These are phyloP conservation scores for Pythium volutum DNA, from an alignment of 352 stramenopile genomes.

Conservation along the genomic window DNA sequence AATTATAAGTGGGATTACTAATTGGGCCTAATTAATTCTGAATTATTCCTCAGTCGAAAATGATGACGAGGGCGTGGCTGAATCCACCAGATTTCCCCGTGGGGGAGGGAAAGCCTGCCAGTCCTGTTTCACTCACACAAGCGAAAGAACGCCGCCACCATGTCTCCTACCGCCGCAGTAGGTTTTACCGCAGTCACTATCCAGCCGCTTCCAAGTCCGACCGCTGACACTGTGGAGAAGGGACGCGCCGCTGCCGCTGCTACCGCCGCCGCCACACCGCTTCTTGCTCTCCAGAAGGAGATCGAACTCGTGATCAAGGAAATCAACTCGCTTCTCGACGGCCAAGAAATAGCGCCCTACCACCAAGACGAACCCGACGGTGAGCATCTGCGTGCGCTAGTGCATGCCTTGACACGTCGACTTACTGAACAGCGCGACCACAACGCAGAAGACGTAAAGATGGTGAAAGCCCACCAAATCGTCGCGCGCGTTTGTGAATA, in stretches of 20 bases:
- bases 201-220: not conserved
- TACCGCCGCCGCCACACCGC: too few relatives aligned
- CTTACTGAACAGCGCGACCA: not conserved
- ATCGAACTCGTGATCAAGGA: not conserved
- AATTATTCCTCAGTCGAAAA: slow-evolving; percentile 1
- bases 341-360: not conserved
- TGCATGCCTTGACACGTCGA: not conserved
- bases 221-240: not conserved
- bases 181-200: not conserved
- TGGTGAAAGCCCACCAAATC: slow-evolving; percentile 2
- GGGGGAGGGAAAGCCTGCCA: not conserved
- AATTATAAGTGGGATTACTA: not conserved
- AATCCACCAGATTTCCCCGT: not conserved
- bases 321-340: not conserved
- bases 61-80: slow-evolving; percentile 5
- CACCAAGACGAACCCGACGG: not conserved
- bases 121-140: not conserved
- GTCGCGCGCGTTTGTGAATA: slow-evolving; percentile 14
- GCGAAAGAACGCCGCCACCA: not conserved
- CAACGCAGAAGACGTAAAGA: not conserved
- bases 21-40: not conserved
- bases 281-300: not conserved
- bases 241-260: too few relatives aligned
- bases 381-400: not conserved
- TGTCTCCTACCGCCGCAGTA: not conserved